Percentiles rank a stretch among this genome's conserved stretches.
Conservation (phyloP, 176 grass and related monocot species). For the Hordeum marinum region DNA sequence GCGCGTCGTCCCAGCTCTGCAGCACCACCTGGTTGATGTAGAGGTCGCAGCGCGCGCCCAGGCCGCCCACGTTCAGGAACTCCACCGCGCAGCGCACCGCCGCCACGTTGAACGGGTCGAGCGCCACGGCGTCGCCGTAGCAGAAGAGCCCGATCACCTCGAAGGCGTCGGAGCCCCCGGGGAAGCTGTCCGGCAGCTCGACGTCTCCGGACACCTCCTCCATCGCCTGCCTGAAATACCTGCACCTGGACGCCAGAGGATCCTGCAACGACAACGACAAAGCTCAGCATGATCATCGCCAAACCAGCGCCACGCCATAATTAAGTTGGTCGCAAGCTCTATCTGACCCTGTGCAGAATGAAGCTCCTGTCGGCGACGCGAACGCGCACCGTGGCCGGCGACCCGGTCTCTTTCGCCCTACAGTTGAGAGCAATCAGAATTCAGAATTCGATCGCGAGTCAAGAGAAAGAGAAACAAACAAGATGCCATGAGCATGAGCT, state of each 20-base stretch:
- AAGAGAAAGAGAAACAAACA: not conserved
- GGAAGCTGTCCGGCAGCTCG: conserved; percentile 52
- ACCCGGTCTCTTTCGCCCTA: conserved; percentile 65
- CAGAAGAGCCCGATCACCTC: conserved; percentile 74
- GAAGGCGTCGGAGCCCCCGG: conserved; percentile 63
- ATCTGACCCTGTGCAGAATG: conserved; percentile 62
- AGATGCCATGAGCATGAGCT: not conserved
- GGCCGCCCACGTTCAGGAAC: conserved; percentile 53
- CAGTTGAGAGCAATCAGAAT: not conserved
- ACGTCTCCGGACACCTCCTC: conserved; percentile 30
- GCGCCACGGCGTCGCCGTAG: conserved; percentile 56
- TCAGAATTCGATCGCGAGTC: not conserved
- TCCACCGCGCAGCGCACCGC: conserved; percentile 80
- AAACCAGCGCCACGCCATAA: not conserved
- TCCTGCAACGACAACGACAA: conserved; percentile 27
- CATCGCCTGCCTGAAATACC: conserved; percentile 48
- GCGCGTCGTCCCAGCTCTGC: conserved; percentile 83
- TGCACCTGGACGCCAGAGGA: conserved; percentile 54
- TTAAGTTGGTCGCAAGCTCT: not conserved
- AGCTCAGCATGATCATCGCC: not conserved
- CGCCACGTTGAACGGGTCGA: conserved; percentile 83
- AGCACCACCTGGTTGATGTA: conserved; percentile 97
- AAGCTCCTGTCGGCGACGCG: conserved; percentile 48
- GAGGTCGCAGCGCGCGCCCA: conserved; percentile 65
- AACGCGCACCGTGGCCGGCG: conserved; percentile 48